Conservation (phyloP, 306 rosid genomes). For the Mimosa pudica region DNA sequence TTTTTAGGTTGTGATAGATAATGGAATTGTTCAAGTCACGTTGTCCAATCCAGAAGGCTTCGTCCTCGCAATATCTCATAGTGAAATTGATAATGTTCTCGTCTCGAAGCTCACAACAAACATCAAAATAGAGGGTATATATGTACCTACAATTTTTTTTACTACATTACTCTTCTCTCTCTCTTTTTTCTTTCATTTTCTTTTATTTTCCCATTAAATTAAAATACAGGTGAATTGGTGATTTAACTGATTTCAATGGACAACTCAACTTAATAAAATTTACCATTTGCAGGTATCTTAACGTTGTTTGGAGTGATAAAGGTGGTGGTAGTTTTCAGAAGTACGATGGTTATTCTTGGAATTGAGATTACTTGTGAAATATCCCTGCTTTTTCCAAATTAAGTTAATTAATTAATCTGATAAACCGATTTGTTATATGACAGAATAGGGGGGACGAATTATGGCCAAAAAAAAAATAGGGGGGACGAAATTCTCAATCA, state of each 20-base stretch:
- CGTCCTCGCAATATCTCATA: slow-evolving; percentile 50
- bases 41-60: slow-evolving; percentile 63
- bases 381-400: background rate
- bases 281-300: slow-evolving; percentile 58
- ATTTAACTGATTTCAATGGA: background rate
- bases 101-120: slow-evolving; percentile 18
- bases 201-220: background rate
- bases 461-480: too few species aligned
- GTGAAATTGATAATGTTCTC: slow-evolving; percentile 54
- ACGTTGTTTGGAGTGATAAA: slow-evolving; percentile 50
- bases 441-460: slow-evolving; percentile 55
- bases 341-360: slow-evolving; percentile 34
- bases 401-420: background rate
- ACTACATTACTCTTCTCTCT: background rate
- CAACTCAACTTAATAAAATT: background rate
- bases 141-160: background rate
- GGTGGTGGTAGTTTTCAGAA: slow-evolving; percentile 33
- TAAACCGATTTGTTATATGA: slow-evolving; percentile 1
- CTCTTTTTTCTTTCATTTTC: too few species aligned
- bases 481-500: slow-evolving; percentile 34
- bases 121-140: slow-evolving; percentile 62
- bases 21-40: slow-evolving; percentile 58
- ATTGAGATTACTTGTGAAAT: background rate
- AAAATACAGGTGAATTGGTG: background rate
- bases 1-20: slow-evolving; percentile 58